A percentile compares a stretch with the other conserved stretches of the same genome.
Evolutionary conservation across 768 basidiomycete genomes (phyloP).

Genomic region (Hypsizygus marmoreus): DNA sequence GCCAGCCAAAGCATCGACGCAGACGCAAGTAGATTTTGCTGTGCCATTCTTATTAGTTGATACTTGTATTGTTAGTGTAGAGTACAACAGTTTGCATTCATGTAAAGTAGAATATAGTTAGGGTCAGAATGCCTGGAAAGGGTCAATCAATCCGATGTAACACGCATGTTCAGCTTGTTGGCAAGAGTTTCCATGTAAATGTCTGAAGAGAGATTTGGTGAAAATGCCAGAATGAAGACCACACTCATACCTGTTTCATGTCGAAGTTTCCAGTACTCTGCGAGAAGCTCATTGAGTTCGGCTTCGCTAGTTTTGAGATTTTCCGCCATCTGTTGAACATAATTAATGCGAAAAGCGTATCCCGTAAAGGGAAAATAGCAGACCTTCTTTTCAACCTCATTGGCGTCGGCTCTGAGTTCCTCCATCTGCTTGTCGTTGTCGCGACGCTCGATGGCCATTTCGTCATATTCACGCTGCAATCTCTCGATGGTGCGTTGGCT

Average conservation of each 20-base stretch:
- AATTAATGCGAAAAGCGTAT: not conserved
- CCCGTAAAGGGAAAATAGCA: not conserved
- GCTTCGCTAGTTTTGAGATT: constrained; percentile 73
- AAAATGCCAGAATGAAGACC: constrained; percentile 1
- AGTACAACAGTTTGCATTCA: constrained; percentile 1
- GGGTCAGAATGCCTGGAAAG: constrained; percentile 1
- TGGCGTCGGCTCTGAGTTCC: constrained; percentile 70
- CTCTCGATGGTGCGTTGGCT: constrained; percentile 74
- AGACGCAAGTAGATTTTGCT: constrained; percentile 21
- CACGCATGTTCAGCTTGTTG: constrained; percentile 72
- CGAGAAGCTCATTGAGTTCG: constrained; percentile 79
- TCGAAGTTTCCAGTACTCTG: constrained; percentile 82
- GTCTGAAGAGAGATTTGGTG: constrained; percentile 42
- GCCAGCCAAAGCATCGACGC: constrained; percentile 43
- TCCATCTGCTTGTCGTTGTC: constrained; percentile 82
- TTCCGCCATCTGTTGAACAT: constrained; percentile 62
- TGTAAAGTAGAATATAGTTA: not conserved
- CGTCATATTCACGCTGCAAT: constrained; percentile 76
- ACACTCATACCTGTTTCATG: constrained; percentile 65
- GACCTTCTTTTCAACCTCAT: constrained; percentile 69
- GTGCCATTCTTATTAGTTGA: not conserved
- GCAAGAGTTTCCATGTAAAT: constrained; percentile 87
- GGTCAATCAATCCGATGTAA: constrained; percentile 17
- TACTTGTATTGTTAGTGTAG: no score
- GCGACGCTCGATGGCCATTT: constrained; percentile 73